These are phyloP conservation scores for Tephrocybe sp. DNA, from an alignment of 768 basidiomycete species.

Conservation along the genomic window DNA sequence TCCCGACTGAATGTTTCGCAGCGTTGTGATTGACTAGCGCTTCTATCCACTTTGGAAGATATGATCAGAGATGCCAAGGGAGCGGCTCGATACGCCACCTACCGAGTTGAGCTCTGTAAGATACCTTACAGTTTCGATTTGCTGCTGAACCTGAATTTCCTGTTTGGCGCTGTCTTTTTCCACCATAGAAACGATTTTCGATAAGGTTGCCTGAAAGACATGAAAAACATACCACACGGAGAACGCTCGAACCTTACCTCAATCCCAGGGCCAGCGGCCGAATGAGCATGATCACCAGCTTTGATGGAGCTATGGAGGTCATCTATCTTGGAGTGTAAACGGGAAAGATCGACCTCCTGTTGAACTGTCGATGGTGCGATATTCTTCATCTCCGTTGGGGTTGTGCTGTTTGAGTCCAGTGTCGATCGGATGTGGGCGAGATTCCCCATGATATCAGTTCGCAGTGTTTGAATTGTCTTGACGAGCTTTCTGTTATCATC, in stretches of 20 bases:
- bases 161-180: constrained; percentile 47
- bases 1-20: constrained; percentile 57
- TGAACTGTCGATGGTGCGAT: neutral
- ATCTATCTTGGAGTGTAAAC: constrained; percentile 17
- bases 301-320: constrained; percentile 5
- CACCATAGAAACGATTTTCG: constrained; percentile 47
- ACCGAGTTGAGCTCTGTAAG: constrained; percentile 75
- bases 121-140: constrained; percentile 73
- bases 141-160: constrained; percentile 54
- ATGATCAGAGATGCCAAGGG: neutral
- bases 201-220: constrained; percentile 22
- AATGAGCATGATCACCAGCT: neutral
- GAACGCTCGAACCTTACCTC: neutral
- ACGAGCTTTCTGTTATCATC: neutral
- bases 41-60: constrained; percentile 71
- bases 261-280: neutral
- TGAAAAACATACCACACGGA: neutral
- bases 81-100: constrained; percentile 17
- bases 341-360: constrained; percentile 3
- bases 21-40: constrained; percentile 77
- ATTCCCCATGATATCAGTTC: constrained; percentile 6
- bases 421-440: constrained; percentile 3
- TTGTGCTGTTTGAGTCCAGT: neutral
- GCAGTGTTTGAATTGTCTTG: constrained; percentile 9
- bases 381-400: constrained; percentile 9